Conservation (phyloP, 2,329 filamentous ascomycete genomes). For the Alternaria triticina region DNA sequence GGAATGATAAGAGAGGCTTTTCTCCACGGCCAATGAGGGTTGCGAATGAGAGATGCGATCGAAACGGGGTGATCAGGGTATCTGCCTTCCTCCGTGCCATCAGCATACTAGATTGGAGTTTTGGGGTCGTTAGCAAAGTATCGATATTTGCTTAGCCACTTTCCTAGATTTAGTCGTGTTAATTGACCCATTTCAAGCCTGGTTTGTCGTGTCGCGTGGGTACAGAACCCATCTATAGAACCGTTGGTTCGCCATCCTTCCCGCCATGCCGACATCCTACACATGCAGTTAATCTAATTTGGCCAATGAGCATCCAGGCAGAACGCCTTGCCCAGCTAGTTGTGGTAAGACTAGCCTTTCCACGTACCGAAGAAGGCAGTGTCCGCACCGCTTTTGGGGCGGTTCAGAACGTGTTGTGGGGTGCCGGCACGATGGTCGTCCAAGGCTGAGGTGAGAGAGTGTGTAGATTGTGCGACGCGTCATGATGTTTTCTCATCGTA, state of each 20-base stretch:
- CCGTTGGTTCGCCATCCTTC: slow-evolving; percentile 7
- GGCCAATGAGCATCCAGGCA: slow-evolving; percentile 7
- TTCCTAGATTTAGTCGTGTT: not conserved
- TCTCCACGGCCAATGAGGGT: not conserved
- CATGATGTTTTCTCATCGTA: not conserved
- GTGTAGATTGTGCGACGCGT: not conserved
- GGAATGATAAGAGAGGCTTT: not conserved
- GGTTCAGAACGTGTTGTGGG: not conserved
- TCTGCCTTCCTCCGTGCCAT: not conserved
- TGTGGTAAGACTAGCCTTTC: slow-evolving; percentile 5
- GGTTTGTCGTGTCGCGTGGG: not conserved
- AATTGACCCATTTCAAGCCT: not conserved
- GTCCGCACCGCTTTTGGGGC: slow-evolving; percentile 11
- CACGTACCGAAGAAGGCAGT: slow-evolving; percentile 12
- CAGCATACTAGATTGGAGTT: not conserved
- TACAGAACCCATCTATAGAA: not conserved
- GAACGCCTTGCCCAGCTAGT: slow-evolving; percentile 13
- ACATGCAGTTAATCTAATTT: slow-evolving; percentile 16
- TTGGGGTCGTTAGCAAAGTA: not conserved
- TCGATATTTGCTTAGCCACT: not conserved
- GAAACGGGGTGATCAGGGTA: not conserved
- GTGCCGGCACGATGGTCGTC: not conserved
- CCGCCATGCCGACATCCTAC: slow-evolving; percentile 1
- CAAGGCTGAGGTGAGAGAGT: not conserved
- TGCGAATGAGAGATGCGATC: not conserved